phyloP scores from a whole-genome alignment of 2,329 filamentous ascomycete genomes.

The Verruconis gallopava region DNA sequence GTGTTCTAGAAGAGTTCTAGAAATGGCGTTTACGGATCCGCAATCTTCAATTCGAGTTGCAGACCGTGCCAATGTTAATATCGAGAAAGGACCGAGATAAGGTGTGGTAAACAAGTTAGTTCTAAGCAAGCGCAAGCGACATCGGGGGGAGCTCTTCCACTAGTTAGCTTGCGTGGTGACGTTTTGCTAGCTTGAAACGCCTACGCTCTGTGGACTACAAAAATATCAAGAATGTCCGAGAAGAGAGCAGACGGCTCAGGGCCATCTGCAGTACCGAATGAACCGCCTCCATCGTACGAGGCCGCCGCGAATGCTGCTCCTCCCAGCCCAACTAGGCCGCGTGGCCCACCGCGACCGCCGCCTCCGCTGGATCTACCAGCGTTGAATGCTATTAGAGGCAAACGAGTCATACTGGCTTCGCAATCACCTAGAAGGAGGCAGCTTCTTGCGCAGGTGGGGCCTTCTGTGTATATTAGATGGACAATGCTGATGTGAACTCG shows the following conservation, averaged over 20 bases:
- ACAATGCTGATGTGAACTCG: neutral
- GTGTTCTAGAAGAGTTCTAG: too few species aligned
- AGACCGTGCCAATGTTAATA: too few species aligned
- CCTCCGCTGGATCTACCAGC: constrained; percentile 68
- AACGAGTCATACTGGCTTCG: constrained; percentile 80
- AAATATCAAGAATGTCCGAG: too few species aligned
- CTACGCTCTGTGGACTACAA: too few species aligned
- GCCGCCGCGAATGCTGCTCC: constrained; percentile 16
- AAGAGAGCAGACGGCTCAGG: constrained; percentile 1
- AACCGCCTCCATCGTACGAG: constrained; percentile 33
- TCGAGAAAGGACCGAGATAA: too few species aligned
- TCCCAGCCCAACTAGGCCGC: constrained; percentile 20
- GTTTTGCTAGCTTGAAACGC: too few species aligned
- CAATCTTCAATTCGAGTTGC: too few species aligned
- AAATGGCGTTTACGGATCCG: too few species aligned
- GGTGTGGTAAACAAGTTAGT: too few species aligned
- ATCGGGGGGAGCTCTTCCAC: too few species aligned
- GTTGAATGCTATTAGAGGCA: constrained; percentile 59
- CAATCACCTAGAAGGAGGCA: constrained; percentile 74
- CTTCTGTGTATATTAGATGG: constrained; percentile 4
- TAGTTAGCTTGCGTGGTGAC: too few species aligned
- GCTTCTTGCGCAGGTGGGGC: constrained; percentile 56
- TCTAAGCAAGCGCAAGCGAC: too few species aligned
- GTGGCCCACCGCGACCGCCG: constrained; percentile 36
- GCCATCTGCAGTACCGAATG: constrained; percentile 10